Conservation (phyloP, 202 grass and related monocot species). For the Alloteropsis angusta region DNA sequence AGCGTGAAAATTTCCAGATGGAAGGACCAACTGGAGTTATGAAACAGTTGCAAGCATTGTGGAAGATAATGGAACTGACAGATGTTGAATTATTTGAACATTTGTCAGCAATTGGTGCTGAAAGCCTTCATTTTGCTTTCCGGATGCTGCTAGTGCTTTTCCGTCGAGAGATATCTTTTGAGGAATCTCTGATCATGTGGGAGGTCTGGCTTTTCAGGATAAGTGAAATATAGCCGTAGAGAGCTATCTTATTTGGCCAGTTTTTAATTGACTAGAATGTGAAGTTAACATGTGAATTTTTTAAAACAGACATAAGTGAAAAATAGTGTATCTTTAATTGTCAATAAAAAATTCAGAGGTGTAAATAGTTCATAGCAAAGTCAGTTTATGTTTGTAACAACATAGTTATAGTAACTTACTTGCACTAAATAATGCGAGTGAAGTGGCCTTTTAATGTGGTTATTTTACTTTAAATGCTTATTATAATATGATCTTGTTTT, state of each 20-base stretch:
- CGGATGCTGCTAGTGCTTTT: slow-evolving; percentile 98
- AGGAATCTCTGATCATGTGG: slow-evolving; percentile 86
- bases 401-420: neutral
- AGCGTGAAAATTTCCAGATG: slow-evolving; percentile 99
- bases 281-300: neutral
- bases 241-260: neutral
- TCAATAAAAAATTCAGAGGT: neutral
- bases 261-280: neutral
- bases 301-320: neutral
- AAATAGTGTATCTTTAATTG: neutral
- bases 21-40: slow-evolving; percentile 94
- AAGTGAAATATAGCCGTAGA: too few relatives aligned
- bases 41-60: slow-evolving; percentile 85
- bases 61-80: slow-evolving; percentile 84
- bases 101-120: slow-evolving; percentile 81
- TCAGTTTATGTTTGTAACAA: neutral
- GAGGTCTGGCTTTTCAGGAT: slow-evolving; percentile 55
- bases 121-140: slow-evolving; percentile 95
- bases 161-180: slow-evolving; percentile 89
- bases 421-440: neutral
- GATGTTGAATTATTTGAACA: slow-evolving; percentile 89
- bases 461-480: slow-evolving; percentile 15
- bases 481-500: slow-evolving; percentile 3
- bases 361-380: neutral
- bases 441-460: neutral